Evolutionary conservation across 495 filamentous ascomycete genomes (phyloP), one percentile per base, ranked within the genome.

Genomic region (Penicillium turbatum): DNA sequence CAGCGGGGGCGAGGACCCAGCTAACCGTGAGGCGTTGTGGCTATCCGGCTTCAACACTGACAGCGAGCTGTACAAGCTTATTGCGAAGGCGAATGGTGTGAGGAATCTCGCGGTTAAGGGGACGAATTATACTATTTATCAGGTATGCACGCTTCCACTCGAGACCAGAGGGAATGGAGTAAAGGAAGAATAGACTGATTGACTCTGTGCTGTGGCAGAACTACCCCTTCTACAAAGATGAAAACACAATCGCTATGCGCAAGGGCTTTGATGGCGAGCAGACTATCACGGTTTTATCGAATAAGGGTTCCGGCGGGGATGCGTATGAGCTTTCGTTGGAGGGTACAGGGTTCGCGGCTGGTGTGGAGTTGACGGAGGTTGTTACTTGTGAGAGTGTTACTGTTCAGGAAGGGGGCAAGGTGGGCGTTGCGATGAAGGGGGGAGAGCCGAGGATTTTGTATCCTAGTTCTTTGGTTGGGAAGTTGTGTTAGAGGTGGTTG

Each of bases 21-120:
- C 69, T 40, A 88, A 92, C 63, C 83, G 89, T 34, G 89, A 92
- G 60, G 87, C 88, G 21, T 24, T 85, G 41, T 95, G 89, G 89
- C 64, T 82, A 12, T 84, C 81, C 11, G 72, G 73, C 0, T 92
- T 86, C 67, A 66, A 74, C 48, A 88, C 83, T 10, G 60, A 60
- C 6, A 69, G 78, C 1, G 70, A 83, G n/a, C 71, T 91, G 2
- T 91, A 90, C 76, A 70, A 64, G 8, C 81, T 78, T 60, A 82
- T 88, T 41, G 67, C 79, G 0, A 70, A 64, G 6, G 65, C 83
- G 13, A 88, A 89, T 68, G 72, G 76, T 44, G 73, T 87, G 51
- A 78, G 86, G 0, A 82, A 76, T 39, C 69, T 72, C 6, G 84
- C 82, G 48, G 54, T 55, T 40, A 59, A 69, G 19, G 72, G 80